Percentiles rank a stretch among this genome's conserved stretches.
Evolutionary conservation across 306 rosid genomes (phyloP).

Genomic region (Parietaria judaica): DNA sequence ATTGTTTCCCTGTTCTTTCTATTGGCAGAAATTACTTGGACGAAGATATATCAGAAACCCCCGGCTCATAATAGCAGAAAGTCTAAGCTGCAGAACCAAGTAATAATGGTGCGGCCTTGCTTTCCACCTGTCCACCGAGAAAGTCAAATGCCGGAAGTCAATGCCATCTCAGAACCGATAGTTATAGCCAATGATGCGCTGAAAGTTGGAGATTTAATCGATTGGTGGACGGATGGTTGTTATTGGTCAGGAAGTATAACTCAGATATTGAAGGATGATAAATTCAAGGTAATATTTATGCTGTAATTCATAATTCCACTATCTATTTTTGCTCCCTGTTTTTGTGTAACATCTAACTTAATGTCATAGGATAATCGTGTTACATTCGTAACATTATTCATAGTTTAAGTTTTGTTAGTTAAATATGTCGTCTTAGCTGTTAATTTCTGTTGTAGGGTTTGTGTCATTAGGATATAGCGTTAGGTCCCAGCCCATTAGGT

Average conservation of each 20-base stretch:
- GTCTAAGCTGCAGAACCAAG: slow-evolving; percentile 18
- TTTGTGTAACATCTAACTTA: background rate
- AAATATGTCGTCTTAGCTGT: no score
- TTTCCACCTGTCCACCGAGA: slow-evolving; percentile 45
- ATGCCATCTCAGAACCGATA: slow-evolving; percentile 32
- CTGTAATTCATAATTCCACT: background rate
- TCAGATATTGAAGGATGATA: slow-evolving; percentile 36
- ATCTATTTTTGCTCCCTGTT: background rate
- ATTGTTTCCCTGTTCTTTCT: slow-evolving; percentile 6
- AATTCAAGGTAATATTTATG: slow-evolving; percentile 44
- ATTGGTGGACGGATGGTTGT: slow-evolving; percentile 63
- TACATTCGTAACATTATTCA: no score
- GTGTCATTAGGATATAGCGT: no score
- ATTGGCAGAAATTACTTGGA: slow-evolving; percentile 45
- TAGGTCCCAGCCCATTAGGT: no score
- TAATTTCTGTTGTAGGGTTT: no score
- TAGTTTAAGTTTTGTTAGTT: no score
- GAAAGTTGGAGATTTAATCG: slow-evolving; percentile 85
- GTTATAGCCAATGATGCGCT: slow-evolving; percentile 38
- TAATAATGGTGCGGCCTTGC: slow-evolving; percentile 63
- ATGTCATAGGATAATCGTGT: no score
- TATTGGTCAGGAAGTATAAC: slow-evolving; percentile 67
- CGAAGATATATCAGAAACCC: slow-evolving; percentile 40
- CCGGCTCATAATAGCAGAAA: slow-evolving; percentile 1
- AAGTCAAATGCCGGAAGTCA: slow-evolving; percentile 39